These are phyloP conservation scores for Gorgonomyces haynaldii DNA, from an alignment of 192 early-diverging fungal species.

Conservation along the genomic window DNA sequence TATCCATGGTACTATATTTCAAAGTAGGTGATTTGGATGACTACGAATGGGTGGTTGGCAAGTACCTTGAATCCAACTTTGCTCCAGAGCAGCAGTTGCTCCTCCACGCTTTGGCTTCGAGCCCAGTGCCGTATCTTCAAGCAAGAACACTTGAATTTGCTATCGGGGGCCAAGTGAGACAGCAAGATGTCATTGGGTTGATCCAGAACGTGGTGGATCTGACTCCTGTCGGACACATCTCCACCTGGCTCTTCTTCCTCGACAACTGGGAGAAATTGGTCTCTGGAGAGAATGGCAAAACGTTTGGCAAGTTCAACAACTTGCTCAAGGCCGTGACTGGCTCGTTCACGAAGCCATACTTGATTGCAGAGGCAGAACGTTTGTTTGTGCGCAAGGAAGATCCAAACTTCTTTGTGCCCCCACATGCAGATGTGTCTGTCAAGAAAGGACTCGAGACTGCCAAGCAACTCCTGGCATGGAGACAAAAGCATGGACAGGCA, in stretches of 20 bases:
- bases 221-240: constrained; percentile 10
- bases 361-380: constrained; percentile 16
- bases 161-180: constrained; percentile 11
- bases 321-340: constrained; percentile 12
- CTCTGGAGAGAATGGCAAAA: neutral
- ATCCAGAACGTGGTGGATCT: constrained; percentile 12
- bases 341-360: constrained; percentile 5
- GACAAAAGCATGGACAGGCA: neutral
- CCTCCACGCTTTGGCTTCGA: constrained; percentile 14
- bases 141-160: constrained; percentile 12
- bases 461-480: constrained; percentile 12
- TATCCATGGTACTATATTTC: too few species aligned
- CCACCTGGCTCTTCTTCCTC: constrained; percentile 17
- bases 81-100: constrained; percentile 16
- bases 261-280: constrained; percentile 16
- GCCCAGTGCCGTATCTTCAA: constrained; percentile 12
- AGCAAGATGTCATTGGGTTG: constrained; percentile 13
- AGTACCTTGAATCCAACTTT: constrained; percentile 15
- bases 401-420: constrained; percentile 15
- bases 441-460: constrained; percentile 23
- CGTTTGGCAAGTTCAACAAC: constrained; percentile 13
- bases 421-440: constrained; percentile 11
- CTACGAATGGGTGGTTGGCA: constrained; percentile 20
- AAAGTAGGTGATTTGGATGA: constrained; percentile 11
- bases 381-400: constrained; percentile 16